phyloP scores from a whole-genome alignment of 495 filamentous ascomycete species.

The Friedmanniomyces simplex region DNA sequence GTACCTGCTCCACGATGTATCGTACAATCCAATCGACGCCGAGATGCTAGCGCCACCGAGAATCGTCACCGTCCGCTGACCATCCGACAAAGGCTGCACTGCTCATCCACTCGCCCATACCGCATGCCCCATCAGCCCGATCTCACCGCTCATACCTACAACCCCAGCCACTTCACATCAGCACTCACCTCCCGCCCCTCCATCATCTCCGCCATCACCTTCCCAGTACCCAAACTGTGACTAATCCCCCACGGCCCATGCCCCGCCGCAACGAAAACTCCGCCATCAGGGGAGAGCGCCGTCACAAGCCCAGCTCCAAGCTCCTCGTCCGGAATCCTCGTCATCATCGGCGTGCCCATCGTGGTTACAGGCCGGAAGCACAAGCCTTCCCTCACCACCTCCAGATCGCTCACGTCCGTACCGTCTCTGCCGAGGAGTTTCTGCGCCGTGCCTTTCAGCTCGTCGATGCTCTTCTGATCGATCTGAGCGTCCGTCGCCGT shows the following conservation, averaged over 20 bases:
- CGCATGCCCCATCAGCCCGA: too few relatives aligned
- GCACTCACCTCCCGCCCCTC: slow-evolving; percentile 28
- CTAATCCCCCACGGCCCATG: slow-evolving; percentile 43
- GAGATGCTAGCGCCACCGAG: too few relatives aligned
- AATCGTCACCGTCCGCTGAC: too few relatives aligned
- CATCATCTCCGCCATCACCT: slow-evolving; percentile 31
- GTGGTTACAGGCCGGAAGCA: slow-evolving; percentile 64
- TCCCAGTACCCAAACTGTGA: slow-evolving; percentile 30
- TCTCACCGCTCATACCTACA: slow-evolving; percentile 9
- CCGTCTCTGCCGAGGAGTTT: slow-evolving; percentile 42
- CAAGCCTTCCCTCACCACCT: slow-evolving; percentile 53
- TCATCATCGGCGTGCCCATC: slow-evolving; percentile 52
- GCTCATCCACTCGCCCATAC: too few relatives aligned
- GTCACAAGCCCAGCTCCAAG: slow-evolving; percentile 43
- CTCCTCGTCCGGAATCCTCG: slow-evolving; percentile 41
- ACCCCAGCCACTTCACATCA: slow-evolving; percentile 22
- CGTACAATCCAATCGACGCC: too few relatives aligned
- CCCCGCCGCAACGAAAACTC: slow-evolving; percentile 61
- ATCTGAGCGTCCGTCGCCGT: slow-evolving; percentile 40
- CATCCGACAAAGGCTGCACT: too few relatives aligned
- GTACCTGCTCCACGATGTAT: too few relatives aligned
- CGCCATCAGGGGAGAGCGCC: slow-evolving; percentile 37
- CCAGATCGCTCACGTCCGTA: slow-evolving; percentile 41
- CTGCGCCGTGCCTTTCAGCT: slow-evolving; percentile 44
- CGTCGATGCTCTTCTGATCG: slow-evolving; percentile 37